Evolutionary conservation across 2,329 filamentous ascomycete species (phyloP).

Genomic region (Bipolaris victoriae): DNA sequence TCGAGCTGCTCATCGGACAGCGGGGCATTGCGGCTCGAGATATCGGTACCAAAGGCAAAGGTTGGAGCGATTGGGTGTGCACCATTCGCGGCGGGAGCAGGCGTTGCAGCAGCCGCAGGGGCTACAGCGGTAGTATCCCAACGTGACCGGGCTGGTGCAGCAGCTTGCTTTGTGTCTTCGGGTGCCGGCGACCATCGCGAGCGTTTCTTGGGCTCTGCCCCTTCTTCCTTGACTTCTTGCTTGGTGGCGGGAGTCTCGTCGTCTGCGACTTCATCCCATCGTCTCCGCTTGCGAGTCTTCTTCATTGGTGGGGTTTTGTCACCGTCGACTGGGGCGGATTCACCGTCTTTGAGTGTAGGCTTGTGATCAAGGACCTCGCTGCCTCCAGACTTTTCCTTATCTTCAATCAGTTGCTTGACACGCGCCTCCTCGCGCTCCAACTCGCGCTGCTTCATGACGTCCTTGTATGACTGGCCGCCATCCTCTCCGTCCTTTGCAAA

Average conservation of each 20-base stretch:
- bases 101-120: conserved; percentile 28
- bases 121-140: conserved; percentile 45
- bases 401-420: conserved; percentile 78
- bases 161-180: conserved; percentile 57
- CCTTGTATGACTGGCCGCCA: conserved; percentile 82
- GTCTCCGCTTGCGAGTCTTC: conserved; percentile 75
- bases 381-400: conserved; percentile 68
- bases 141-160: conserved; percentile 40
- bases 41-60: conserved; percentile 78
- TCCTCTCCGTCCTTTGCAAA: conserved; percentile 77
- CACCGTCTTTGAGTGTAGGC: conserved; percentile 73
- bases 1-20: conserved; percentile 95
- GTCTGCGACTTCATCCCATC: conserved; percentile 80
- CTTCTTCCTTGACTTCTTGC: conserved; percentile 27
- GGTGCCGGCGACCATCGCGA: conserved; percentile 81
- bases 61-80: conserved; percentile 49
- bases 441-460: conserved; percentile 89
- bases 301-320: conserved; percentile 71
- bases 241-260: conserved; percentile 27
- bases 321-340: conserved; percentile 66
- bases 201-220: conserved; percentile 55
- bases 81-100: conserved; percentile 34
- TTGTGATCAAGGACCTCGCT: conserved; percentile 69
- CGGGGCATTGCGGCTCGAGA: conserved; percentile 77
- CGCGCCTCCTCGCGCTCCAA: conserved; percentile 92